phyloP scores from a whole-genome alignment of 1,284 basidiomycete species.

The Cryptococcus sp. region DNA sequence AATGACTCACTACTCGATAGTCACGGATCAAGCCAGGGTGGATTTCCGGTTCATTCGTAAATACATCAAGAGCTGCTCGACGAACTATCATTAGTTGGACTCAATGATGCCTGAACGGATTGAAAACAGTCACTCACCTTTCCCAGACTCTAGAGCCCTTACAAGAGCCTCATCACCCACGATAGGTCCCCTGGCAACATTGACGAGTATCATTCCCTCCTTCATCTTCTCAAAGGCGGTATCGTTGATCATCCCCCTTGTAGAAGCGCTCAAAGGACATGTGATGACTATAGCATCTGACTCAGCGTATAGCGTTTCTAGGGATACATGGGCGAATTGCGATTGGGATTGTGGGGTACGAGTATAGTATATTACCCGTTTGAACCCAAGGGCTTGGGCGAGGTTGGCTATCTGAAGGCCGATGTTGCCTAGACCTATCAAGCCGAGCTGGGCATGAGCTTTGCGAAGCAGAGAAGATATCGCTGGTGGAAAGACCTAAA shows the following conservation, averaged over 20 bases:
- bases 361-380: slow-evolving; percentile 15
- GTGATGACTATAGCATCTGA: slow-evolving; percentile 23
- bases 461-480: not conserved
- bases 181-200: slow-evolving; percentile 22
- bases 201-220: slow-evolving; percentile 24
- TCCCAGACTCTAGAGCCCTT: slow-evolving; percentile 24
- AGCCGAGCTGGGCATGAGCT: slow-evolving; percentile 15
- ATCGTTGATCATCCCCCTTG: slow-evolving; percentile 13
- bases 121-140: slow-evolving; percentile 10
- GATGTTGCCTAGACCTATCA: slow-evolving; percentile 28
- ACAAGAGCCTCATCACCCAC: slow-evolving; percentile 22
- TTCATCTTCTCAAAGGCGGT: slow-evolving; percentile 18
- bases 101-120: not conserved
- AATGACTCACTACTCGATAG: slow-evolving; percentile 23
- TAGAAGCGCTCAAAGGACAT: slow-evolving; percentile 23
- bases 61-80: slow-evolving; percentile 31
- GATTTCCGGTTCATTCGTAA: slow-evolving; percentile 27
- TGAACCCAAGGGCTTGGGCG: slow-evolving; percentile 14
- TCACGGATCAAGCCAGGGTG: slow-evolving; percentile 22
- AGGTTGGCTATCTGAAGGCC: slow-evolving; percentile 19
- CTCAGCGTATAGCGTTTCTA: slow-evolving; percentile 18
- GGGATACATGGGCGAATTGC: slow-evolving; percentile 4
- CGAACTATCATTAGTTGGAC: slow-evolving; percentile 9
- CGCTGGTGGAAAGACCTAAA: not conserved
- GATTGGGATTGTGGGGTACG: slow-evolving; percentile 6